Conservation (phyloP, 1,284 basidiomycete species). For the Ustilago xerochloae region DNA sequence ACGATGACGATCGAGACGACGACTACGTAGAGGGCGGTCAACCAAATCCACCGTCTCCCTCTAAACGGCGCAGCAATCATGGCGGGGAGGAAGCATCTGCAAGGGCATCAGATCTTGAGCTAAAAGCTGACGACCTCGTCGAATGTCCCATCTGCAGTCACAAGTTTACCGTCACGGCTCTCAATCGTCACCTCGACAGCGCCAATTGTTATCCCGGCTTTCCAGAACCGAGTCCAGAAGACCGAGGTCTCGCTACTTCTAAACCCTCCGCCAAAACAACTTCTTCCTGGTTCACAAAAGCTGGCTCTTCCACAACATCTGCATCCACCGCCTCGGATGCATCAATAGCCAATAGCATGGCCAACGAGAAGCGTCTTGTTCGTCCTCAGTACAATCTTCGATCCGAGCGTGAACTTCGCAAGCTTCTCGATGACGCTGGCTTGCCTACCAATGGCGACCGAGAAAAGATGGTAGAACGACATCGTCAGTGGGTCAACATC, state of each 20-base stretch:
- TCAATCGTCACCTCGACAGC: slow-evolving; percentile 61
- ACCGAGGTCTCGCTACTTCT: slow-evolving; percentile 37
- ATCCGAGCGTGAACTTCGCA: slow-evolving; percentile 56
- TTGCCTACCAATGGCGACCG: slow-evolving; percentile 48
- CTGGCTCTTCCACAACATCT: slow-evolving; percentile 1
- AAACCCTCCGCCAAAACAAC: slow-evolving; percentile 15
- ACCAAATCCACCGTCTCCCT: slow-evolving; percentile 10
- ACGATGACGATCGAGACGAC: slow-evolving; percentile 14
- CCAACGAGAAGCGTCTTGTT: slow-evolving; percentile 47
- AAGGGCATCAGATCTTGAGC: slow-evolving; percentile 14
- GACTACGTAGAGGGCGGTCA: slow-evolving; percentile 12
- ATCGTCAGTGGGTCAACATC: slow-evolving; percentile 64
- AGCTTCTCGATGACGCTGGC: slow-evolving; percentile 46
- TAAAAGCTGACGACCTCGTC: slow-evolving; percentile 43
- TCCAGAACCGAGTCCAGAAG: slow-evolving; percentile 34
- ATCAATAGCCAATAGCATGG: slow-evolving; percentile 2
- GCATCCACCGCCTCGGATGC: slow-evolving; percentile 11
- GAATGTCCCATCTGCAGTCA: slow-evolving; percentile 61
- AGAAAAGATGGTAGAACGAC: slow-evolving; percentile 55
- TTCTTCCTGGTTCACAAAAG: slow-evolving; percentile 35
- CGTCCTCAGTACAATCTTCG: slow-evolving; percentile 60
- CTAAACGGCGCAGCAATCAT: slow-evolving; percentile 8
- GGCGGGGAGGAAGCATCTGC: not conserved
- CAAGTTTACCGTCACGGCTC: slow-evolving; percentile 50
- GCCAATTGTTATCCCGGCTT: slow-evolving; percentile 45